phyloP scores from a whole-genome alignment of 176 grass and related monocot genomes.

The Oryza glaberrima region DNA sequence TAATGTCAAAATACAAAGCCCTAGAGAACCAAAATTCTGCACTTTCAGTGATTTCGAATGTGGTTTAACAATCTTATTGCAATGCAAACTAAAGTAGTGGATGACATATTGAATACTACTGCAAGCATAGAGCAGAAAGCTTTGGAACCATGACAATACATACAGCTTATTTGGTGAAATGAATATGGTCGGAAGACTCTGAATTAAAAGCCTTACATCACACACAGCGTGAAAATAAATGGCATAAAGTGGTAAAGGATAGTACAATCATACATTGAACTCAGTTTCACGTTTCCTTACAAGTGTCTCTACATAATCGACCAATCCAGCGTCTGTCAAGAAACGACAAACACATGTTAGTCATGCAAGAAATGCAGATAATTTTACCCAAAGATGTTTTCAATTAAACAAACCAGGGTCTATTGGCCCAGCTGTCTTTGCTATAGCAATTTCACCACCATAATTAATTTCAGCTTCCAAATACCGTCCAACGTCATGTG shows the following conservation, averaged over 20 bases:
- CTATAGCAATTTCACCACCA: slow-evolving; percentile 45
- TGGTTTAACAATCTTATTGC: neutral
- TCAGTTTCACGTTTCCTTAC: slow-evolving; percentile 71
- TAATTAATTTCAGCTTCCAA: slow-evolving; percentile 77
- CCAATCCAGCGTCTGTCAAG: slow-evolving; percentile 73
- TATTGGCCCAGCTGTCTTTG: slow-evolving; percentile 66
- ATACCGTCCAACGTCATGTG: slow-evolving; percentile 72
- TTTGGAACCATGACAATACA: neutral
- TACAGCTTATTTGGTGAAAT: neutral
- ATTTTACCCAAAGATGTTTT: neutral
- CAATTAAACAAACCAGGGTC: slow-evolving; percentile 69
- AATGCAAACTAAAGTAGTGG: neutral
- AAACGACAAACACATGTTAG: slow-evolving; percentile 31
- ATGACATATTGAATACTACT: neutral
- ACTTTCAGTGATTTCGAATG: neutral
- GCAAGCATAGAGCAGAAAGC: neutral
- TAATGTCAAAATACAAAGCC: neutral
- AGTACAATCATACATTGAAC: slow-evolving; percentile 70
- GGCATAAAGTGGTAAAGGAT: slow-evolving; percentile 27
- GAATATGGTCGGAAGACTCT: neutral
- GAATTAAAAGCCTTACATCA: neutral
- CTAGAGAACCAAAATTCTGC: neutral
- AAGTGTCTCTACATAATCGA: slow-evolving; percentile 70
- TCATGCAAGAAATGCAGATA: slow-evolving; percentile 15
- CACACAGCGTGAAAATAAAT: slow-evolving; percentile 24